A percentile compares a stretch with the other conserved stretches of the same genome.
Evolutionary conservation across 371 early-diverging fungal species (phyloP).

Genomic region (Zychaea mexicana): DNA sequence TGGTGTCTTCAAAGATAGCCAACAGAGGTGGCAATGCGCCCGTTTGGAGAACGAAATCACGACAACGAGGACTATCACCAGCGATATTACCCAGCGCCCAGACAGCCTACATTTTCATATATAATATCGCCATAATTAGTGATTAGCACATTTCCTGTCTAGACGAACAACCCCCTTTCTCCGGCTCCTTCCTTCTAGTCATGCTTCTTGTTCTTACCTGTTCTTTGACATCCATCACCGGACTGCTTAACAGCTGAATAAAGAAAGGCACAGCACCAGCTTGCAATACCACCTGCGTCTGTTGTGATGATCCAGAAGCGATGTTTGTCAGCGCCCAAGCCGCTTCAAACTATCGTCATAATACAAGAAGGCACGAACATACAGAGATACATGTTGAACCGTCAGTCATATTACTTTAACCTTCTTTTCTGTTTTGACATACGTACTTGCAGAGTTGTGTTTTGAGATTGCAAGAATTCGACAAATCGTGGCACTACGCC

Average conservation of each 20-base stretch:
- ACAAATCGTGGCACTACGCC: slow-evolving; percentile 97
- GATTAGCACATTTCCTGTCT: no score
- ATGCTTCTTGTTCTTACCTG: slow-evolving; percentile 68
- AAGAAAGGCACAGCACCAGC: slow-evolving; percentile 94
- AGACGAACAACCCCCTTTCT: neutral
- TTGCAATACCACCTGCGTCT: slow-evolving; percentile 96
- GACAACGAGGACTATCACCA: slow-evolving; percentile 95
- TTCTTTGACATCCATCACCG: slow-evolving; percentile 93
- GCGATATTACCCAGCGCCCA: slow-evolving; percentile 99
- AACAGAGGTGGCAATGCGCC: slow-evolving; percentile 89
- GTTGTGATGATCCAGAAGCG: slow-evolving; percentile 97
- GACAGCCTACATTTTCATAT: slow-evolving; percentile 90
- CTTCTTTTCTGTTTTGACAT: neutral
- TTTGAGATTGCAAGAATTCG: slow-evolving; percentile 82
- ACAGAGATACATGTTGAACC: no score
- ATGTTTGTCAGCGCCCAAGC: slow-evolving; percentile 99
- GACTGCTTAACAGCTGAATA: slow-evolving; percentile 87
- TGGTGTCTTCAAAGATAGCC: slow-evolving; percentile 79
- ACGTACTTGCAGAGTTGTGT: slow-evolving; percentile 87
- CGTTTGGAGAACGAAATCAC: slow-evolving; percentile 90
- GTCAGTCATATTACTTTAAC: neutral
- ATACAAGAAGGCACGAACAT: no score
- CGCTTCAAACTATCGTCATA: slow-evolving; percentile 38
- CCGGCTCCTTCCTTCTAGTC: no score
- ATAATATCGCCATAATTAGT: no score